Evolutionary conservation across 2,329 filamentous ascomycete species (phyloP).

Genomic region (Talaromyces sp.): DNA sequence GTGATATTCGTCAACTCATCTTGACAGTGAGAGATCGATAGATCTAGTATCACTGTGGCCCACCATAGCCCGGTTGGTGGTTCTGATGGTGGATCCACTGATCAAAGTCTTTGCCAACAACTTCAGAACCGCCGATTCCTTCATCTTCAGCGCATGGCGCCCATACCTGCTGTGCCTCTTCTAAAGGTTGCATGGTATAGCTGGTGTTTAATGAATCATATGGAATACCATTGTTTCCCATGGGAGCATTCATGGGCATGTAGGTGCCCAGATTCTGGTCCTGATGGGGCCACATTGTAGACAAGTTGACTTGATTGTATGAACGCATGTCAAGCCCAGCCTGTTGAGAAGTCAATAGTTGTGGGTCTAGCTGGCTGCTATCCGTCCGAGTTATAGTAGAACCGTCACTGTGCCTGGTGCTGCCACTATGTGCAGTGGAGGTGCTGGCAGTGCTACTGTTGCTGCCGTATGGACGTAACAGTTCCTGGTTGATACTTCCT

Average conservation of each 20-base stretch:
- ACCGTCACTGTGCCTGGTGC: slow-evolving; percentile 21
- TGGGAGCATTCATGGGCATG: slow-evolving; percentile 19
- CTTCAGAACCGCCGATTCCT: slow-evolving; percentile 23
- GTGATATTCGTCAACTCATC: slow-evolving; percentile 1
- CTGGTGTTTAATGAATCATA: slow-evolving; percentile 20
- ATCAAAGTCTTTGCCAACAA: slow-evolving; percentile 44
- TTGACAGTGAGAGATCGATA: not conserved
- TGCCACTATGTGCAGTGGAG: slow-evolving; percentile 35
- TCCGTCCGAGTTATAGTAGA: slow-evolving; percentile 21
- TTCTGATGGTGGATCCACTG: slow-evolving; percentile 39
- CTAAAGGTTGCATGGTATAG: slow-evolving; percentile 31
- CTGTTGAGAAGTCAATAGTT: slow-evolving; percentile 34
- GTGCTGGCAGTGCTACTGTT: slow-evolving; percentile 20
- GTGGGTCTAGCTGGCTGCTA: slow-evolving; percentile 42
- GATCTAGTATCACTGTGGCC: not conserved
- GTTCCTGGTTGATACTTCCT: slow-evolving; percentile 42
- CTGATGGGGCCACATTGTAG: slow-evolving; percentile 20
- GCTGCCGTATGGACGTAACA: slow-evolving; percentile 34
- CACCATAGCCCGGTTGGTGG: slow-evolving; percentile 10
- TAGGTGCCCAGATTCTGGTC: slow-evolving; percentile 22
- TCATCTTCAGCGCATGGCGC: not conserved
- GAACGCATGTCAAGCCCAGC: slow-evolving; percentile 18
- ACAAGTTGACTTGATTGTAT: slow-evolving; percentile 1
- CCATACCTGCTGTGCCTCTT: slow-evolving; percentile 36
- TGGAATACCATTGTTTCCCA: slow-evolving; percentile 19